Conservation (phyloP, 805 yeast species). For the Starmerella gropengiesseri region DNA sequence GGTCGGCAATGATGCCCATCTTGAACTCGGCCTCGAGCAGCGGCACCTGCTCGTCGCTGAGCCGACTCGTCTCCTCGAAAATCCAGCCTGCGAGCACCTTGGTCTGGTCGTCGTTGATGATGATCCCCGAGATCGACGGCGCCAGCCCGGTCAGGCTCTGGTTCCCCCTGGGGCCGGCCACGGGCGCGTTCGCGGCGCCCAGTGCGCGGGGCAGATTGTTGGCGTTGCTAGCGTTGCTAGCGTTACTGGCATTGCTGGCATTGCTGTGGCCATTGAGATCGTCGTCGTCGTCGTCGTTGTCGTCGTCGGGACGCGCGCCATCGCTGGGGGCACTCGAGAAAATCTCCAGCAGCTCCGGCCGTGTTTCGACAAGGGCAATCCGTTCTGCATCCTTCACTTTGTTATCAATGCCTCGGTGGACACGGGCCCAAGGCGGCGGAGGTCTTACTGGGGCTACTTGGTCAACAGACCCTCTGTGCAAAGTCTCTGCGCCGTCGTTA, state of each 20-base stretch:
- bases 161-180: conserved; percentile 23
- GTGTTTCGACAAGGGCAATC: conserved; percentile 11
- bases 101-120: conserved; percentile 70
- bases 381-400: conserved; percentile 14
- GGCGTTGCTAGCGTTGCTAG: too few relatives aligned
- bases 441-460: conserved; percentile 12
- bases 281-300: neutral
- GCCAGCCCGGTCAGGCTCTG: conserved; percentile 31
- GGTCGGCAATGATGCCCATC: conserved; percentile 28
- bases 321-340: neutral
- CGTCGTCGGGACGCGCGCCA: neutral
- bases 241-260: too few relatives aligned
- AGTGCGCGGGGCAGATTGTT: too few relatives aligned
- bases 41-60: conserved; percentile 23
- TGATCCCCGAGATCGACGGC: conserved; percentile 57
- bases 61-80: conserved; percentile 54
- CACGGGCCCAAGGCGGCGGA: conserved; percentile 79
- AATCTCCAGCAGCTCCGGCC: conserved; percentile 13
- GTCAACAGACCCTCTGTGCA: conserved; percentile 19
- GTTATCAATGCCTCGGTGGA: conserved; percentile 41
- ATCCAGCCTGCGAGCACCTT: conserved; percentile 82
- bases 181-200: conserved; percentile 3
- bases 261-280: neutral
- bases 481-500: conserved; percentile 18
- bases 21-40: conserved; percentile 39